These are phyloP conservation scores for Tuber borchii DNA, from an alignment of 495 filamentous ascomycete species.

Conservation along the genomic window DNA sequence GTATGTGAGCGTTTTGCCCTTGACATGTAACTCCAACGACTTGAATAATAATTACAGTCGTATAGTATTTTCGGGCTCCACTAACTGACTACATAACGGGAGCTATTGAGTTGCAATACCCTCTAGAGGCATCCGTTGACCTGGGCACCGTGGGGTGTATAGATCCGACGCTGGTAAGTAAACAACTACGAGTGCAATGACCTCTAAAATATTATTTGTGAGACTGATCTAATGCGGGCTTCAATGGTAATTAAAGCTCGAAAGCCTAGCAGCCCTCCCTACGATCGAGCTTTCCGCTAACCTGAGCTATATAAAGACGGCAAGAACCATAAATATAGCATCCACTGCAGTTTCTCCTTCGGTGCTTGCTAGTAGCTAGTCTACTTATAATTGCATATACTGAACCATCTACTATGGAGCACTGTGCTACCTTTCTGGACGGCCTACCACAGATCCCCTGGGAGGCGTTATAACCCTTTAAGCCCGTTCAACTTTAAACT, in stretches of 20 bases:
- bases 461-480: no score
- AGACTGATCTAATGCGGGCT: not conserved
- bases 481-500: not conserved
- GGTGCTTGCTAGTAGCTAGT: not conserved
- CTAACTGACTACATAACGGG: not conserved
- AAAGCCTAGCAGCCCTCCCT: not conserved
- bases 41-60: not conserved
- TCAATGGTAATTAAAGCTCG: not conserved
- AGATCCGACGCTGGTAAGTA: not conserved
- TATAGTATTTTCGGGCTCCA: not conserved
- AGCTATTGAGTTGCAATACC: not conserved
- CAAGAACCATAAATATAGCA: not conserved
- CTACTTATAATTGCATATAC: not conserved
- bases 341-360: not conserved
- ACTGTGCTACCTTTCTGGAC: not conserved
- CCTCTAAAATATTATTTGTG: not conserved
- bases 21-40: not conserved
- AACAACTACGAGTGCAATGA: not conserved
- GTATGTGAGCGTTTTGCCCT: not conserved
- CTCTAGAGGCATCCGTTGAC: not conserved
- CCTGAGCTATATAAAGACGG: not conserved
- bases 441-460: not conserved
- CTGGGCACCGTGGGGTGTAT: not conserved
- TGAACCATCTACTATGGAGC: not conserved
- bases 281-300: not conserved